Conservation (phyloP, 176 grass and related monocot genomes). For the Olyra latifolia region DNA sequence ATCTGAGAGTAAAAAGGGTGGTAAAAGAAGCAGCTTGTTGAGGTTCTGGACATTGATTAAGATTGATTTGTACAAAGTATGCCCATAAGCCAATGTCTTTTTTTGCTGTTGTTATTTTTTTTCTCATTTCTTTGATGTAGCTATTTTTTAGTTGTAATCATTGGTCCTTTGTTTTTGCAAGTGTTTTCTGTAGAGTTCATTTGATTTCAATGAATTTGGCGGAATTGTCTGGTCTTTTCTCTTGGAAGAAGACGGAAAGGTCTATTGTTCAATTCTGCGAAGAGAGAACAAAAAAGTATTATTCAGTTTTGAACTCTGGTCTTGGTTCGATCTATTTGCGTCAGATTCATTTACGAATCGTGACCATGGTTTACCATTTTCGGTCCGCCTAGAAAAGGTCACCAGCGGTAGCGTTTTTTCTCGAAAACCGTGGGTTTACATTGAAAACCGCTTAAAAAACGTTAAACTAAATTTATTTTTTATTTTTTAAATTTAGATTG, state of each 20-base stretch:
- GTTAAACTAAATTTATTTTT: too few relatives aligned
- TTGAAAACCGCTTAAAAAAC: too few relatives aligned
- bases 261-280: too few relatives aligned
- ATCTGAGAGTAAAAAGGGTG: constrained; percentile 35
- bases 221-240: background rate
- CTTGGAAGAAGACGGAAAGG: background rate
- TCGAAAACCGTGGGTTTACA: too few relatives aligned
- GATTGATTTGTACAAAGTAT: constrained; percentile 58
- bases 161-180: background rate
- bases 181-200: background rate
- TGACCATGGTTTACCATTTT: too few relatives aligned
- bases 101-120: constrained; percentile 11
- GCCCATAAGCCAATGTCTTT: background rate
- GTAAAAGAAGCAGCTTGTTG: constrained; percentile 33
- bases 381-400: too few relatives aligned
- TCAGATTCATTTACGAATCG: too few relatives aligned
- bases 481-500: too few relatives aligned
- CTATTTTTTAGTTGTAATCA: constrained; percentile 2
- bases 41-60: constrained; percentile 31
- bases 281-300: too few relatives aligned
- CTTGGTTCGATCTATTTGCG: too few relatives aligned
- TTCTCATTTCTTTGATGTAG: background rate
- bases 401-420: too few relatives aligned
- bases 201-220: background rate
- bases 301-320: too few relatives aligned